Conservation (phyloP, 2,329 filamentous ascomycete species). For the Sphaerulina vaccinii region DNA sequence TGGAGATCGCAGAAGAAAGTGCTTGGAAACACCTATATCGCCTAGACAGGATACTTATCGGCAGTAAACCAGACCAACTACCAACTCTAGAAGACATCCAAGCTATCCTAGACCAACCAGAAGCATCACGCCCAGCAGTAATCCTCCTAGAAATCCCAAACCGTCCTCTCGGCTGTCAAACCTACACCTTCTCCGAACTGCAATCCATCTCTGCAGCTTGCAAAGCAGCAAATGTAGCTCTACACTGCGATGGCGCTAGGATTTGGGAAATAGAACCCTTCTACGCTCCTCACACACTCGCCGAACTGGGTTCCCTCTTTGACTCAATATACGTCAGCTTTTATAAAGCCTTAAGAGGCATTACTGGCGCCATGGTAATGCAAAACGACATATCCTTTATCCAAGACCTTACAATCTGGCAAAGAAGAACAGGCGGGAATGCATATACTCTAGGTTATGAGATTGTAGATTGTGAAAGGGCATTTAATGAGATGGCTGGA, state of each 20-base stretch:
- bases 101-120: constrained; percentile 9
- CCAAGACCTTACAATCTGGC: too few relatives aligned
- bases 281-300: too few relatives aligned
- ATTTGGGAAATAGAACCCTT: constrained; percentile 31
- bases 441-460: too few relatives aligned
- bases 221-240: constrained; percentile 15
- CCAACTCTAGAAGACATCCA: constrained; percentile 25
- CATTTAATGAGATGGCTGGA: too few relatives aligned
- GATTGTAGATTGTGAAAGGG: too few relatives aligned
- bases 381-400: too few relatives aligned
- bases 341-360: too few relatives aligned
- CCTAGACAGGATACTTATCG: constrained; percentile 20
- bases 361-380: too few relatives aligned
- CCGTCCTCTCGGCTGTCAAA: constrained; percentile 25
- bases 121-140: constrained; percentile 17
- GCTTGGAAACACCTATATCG: constrained; percentile 21
- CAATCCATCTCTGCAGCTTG: constrained; percentile 23
- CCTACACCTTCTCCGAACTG: constrained; percentile 24
- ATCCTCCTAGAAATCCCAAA: constrained; percentile 20
- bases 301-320: not conserved
- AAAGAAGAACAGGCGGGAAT: too few relatives aligned
- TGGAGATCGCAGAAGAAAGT: constrained; percentile 22
- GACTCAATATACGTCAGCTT: too few relatives aligned
- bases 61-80: constrained; percentile 17
- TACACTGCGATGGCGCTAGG: constrained; percentile 29